These are phyloP conservation scores for Coniochaeta sp. DNA, from an alignment of 2,329 filamentous ascomycete genomes.

Conservation along the genomic window DNA sequence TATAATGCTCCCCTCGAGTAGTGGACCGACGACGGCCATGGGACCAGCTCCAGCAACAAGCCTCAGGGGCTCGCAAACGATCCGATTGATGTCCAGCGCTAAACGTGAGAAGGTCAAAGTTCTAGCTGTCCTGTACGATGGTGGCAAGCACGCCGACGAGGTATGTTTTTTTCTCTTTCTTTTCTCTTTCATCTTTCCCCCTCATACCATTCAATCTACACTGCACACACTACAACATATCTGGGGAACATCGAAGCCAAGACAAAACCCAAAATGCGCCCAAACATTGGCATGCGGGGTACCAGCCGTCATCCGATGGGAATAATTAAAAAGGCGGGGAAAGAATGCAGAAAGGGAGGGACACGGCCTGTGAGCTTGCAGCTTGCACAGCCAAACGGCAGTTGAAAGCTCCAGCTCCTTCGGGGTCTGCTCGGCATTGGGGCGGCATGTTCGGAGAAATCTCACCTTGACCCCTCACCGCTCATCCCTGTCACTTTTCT, in stretches of 20 bases:
- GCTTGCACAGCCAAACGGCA: not conserved
- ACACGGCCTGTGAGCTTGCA: not conserved
- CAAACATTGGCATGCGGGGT: constrained; percentile 2
- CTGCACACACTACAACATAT: no score
- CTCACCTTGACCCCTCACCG: not conserved
- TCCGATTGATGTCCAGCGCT: constrained; percentile 48
- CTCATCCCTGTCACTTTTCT: no score
- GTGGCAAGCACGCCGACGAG: constrained; percentile 78
- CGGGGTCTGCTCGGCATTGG: not conserved
- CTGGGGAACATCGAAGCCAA: not conserved
- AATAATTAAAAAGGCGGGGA: constrained; percentile 1
- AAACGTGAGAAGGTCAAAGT: constrained; percentile 74
- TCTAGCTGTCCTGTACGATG: constrained; percentile 90
- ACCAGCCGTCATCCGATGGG: not conserved
- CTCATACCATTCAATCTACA: no score
- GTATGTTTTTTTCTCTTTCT: constrained; percentile 50
- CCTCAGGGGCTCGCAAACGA: constrained; percentile 34
- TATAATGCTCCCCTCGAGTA: not conserved
- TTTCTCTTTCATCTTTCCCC: constrained; percentile 4
- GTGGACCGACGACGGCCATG: not conserved
- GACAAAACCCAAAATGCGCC: not conserved
- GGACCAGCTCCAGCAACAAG: constrained; percentile 6
- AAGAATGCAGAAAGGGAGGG: no score
- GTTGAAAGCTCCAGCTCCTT: constrained; percentile 1
- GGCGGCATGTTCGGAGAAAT: not conserved